Evolutionary conservation across 768 basidiomycete genomes (phyloP), one percentile per base, ranked within the genome.

Genomic region (Serendipita sp.): DNA sequence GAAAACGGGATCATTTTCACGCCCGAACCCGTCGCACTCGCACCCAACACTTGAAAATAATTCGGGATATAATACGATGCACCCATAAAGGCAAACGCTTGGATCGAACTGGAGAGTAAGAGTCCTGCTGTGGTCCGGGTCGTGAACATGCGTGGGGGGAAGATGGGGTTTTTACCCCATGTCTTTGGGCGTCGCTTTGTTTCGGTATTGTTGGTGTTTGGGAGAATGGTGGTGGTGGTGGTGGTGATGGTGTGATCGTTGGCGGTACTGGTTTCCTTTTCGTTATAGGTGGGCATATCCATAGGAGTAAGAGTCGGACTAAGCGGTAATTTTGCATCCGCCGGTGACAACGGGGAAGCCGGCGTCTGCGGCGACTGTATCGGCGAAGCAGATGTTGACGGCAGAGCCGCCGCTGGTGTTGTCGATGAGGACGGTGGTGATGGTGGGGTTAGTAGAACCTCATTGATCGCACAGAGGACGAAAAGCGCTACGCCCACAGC

Each of bases 1-100:
- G 88, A 88, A 71, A 76, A 91, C 0, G 88, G 77, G 2, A 91
- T 73, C 86, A 88, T 88, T 71, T 85, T 76, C 23, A 89, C 78
- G 62, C 86, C 86, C 31, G 87, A 79, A 52, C 74, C 77, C 0
- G 86, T 88, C 3, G 88, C 86, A 5, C 85, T 85, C 0, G 86
- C 77, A 0, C 88, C 88, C 11, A 89, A 78, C 2, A 85, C 80
- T 75, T 91, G 88, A 73, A 79, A 91, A 70, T 86, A 91, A 2
- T 90, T 70, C 0, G 88, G 88, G 4, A 91, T 77, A 68, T 89
- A 89, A 69, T 75, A 85, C 48, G 82, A 80, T 34, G 78, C 80
- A 27, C 81, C 80, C 10, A 73, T 72, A 68, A 88, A 87, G 1
- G 77, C 76, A 23, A 83, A 18, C 0, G 80, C 85, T 66, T 91